Evolutionary conservation across 2,329 filamentous ascomycete genomes (phyloP).

Genomic region (Diaporthe citriasiana): DNA sequence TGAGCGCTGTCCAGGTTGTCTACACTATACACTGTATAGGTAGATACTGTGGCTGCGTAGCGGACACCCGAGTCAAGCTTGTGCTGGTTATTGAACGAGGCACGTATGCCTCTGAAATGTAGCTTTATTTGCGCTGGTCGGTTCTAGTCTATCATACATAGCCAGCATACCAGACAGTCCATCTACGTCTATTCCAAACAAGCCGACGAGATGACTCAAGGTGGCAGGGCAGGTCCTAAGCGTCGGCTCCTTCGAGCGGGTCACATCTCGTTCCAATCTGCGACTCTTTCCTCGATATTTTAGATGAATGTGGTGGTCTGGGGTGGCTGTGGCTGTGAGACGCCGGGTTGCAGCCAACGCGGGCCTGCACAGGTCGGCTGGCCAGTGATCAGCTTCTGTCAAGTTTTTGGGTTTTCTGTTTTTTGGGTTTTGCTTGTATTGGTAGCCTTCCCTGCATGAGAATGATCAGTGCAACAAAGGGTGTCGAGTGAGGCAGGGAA

Average conservation of each 20-base stretch:
- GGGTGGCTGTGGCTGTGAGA: conserved; percentile 17
- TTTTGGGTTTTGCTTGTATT: not conserved
- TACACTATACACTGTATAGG: no score
- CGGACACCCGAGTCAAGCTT: no score
- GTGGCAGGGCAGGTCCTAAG: conserved; percentile 19
- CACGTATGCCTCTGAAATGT: conserved; percentile 43
- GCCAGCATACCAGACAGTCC: conserved; percentile 15
- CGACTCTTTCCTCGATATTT: conserved; percentile 10
- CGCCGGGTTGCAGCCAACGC: not conserved
- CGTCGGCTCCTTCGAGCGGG: not conserved
- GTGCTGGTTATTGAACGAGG: conserved; percentile 22
- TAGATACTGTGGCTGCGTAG: no score
- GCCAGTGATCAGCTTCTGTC: conserved; percentile 25
- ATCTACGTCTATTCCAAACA: conserved; percentile 29
- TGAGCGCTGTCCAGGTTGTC: no score
- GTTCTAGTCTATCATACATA: conserved; percentile 41
- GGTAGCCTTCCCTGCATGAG: conserved; percentile 40
- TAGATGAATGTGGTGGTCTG: conserved; percentile 2
- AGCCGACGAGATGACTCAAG: conserved; percentile 9
- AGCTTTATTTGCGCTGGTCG: conserved; percentile 37
- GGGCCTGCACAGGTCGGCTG: not conserved
- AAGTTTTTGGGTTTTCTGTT: not conserved
- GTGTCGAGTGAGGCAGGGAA: conserved; percentile 20
- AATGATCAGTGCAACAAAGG: conserved; percentile 41
- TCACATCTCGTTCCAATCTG: not conserved